phyloP scores from a whole-genome alignment of 2,329 filamentous ascomycete genomes.

The Fusarium neocosmosporiellum region DNA sequence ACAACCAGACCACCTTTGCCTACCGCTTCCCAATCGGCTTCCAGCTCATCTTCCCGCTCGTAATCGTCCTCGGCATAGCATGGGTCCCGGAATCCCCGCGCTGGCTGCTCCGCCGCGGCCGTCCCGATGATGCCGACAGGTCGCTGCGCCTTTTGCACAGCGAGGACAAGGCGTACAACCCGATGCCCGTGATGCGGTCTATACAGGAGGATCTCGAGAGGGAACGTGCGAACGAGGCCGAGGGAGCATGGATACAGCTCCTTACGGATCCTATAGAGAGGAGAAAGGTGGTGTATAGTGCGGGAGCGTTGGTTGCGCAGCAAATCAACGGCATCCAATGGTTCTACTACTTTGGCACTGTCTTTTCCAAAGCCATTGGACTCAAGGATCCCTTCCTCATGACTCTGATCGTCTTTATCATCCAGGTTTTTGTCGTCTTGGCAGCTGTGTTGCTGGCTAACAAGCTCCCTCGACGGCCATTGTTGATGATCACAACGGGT shows the following conservation, averaged over 20 bases:
- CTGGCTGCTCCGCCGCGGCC: slow-evolving; percentile 52
- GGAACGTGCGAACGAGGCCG: slow-evolving; percentile 42
- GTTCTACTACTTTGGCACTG: slow-evolving; percentile 57
- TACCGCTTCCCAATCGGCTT: slow-evolving; percentile 49
- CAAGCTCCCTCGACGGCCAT: slow-evolving; percentile 52
- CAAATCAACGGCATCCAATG: slow-evolving; percentile 62
- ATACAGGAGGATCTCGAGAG: slow-evolving; percentile 58
- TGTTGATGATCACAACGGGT: slow-evolving; percentile 51
- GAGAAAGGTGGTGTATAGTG: slow-evolving; percentile 58
- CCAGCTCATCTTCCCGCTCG: slow-evolving; percentile 43
- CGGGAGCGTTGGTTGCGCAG: slow-evolving; percentile 58
- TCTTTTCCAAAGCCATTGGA: slow-evolving; percentile 57
- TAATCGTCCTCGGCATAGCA: slow-evolving; percentile 32
- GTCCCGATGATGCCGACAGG: slow-evolving; percentile 51
- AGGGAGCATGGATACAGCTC: slow-evolving; percentile 53
- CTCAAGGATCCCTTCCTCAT: slow-evolving; percentile 55
- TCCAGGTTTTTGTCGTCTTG: slow-evolving; percentile 56
- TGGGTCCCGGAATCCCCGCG: slow-evolving; percentile 46
- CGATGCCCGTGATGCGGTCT: slow-evolving; percentile 50
- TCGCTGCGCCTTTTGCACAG: slow-evolving; percentile 57
- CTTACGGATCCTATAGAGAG: slow-evolving; percentile 58
- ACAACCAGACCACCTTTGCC: slow-evolving; percentile 45
- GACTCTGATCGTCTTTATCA: slow-evolving; percentile 54
- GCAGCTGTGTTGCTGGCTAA: slow-evolving; percentile 54
- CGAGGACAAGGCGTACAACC: slow-evolving; percentile 51